Evolutionary conservation across 495 filamentous ascomycete genomes (phyloP), one percentile per base, ranked within the genome.

Genomic region (Oidiodendron maius): DNA sequence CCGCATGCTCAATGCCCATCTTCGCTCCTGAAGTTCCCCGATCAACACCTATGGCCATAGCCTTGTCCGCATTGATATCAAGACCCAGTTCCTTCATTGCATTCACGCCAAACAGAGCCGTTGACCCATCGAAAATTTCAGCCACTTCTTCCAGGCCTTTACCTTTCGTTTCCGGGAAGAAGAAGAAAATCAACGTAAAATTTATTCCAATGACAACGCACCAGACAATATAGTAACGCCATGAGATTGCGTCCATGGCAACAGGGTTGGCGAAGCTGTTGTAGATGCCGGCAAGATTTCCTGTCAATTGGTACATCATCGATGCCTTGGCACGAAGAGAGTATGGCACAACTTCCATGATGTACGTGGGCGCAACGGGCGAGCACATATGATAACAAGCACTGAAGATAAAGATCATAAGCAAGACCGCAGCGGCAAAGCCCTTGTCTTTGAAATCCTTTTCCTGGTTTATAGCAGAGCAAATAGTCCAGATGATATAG

Each of bases 101-200:
- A n/a, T n/a, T n/a, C n/a, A n/a, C n/a, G n/a, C n/a, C n/a, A n/a
- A n/a, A n/a, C n/a, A n/a, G n/a, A n/a, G n/a, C n/a, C n/a, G n/a
- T n/a, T n/a, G n/a, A n/a, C n/a, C 28, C 28, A 34, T 34, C 28
- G n/a, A 34, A 62, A 61, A 10, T 43, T 4, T 26, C 37, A 36
- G 37, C 44, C 3, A 28, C 8, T 13, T 36, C 25, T 12, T 47
- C 16, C 10, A 47, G n/a, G 30, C 35, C 18, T 15, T 32, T 18
- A n/a, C 23, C 30, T 23, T 42, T 41, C 17, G 34, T 16, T 1
- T 44, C 50, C 9, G 28, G 28, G 28, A 34, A 34, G 28, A 9
- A 34, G 28, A 34, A n/a, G n/a, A 34, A 34, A 8, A 34, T 34
- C n/a, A n/a, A n/a, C n/a, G n/a, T n/a, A n/a, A n/a, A n/a, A n/a